Base-by-base conservation (phyloP, 192 early-diverging fungal genomes). In the Podila minutissima region DNA sequence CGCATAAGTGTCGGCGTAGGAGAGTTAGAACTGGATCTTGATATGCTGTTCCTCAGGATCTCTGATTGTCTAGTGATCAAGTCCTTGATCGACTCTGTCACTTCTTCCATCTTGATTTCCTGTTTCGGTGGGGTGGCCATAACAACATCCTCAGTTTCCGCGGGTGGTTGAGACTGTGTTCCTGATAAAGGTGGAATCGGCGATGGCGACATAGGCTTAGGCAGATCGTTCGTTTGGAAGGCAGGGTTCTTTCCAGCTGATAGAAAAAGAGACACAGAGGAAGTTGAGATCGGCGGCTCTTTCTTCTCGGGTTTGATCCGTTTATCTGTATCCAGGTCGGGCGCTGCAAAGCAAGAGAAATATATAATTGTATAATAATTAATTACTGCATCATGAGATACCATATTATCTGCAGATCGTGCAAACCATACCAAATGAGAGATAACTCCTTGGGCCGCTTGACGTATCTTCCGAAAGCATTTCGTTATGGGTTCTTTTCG, bases 401-500 rank as follows among this genome's bases (percentile, higher is more conserved):
- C 17, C 15, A 72, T 64, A 72, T 59, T 62, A 48, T 51, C 41
- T 26, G 0, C 15, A 49, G 59, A 33, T 53, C 33, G 49, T 53
- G 12, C 31, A 32, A 24, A 32, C 28, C 20, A 46, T 64, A 75
- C 74, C 74, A 63, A 76, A 62, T 11, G 59, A 65, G 9, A 58
- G 62, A 29, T 60, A 76, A 41, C 11, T 38, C 62, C 50, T 76
- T 33, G 35, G 69, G 15, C 59, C n/a, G 5, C 33, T n/a, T 7
- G 9, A 24, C 8, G 29, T 20, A 22, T 79, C 70, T 7, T 66
- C 38, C 32, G 61, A 41, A 22, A 63, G 28, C 66, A 64, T 68
- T 4, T 72, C 75, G 13, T 26, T 28, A 32, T 79, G 69, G 26
- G 51, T 41, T n/a, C 75, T 69, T 64, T 79, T 79, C 20, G 58